Percentiles rank a stretch among this genome's conserved stretches.
Conservation (phyloP, 164 flowering plant genomes). For the Berberis vulgaris region DNA sequence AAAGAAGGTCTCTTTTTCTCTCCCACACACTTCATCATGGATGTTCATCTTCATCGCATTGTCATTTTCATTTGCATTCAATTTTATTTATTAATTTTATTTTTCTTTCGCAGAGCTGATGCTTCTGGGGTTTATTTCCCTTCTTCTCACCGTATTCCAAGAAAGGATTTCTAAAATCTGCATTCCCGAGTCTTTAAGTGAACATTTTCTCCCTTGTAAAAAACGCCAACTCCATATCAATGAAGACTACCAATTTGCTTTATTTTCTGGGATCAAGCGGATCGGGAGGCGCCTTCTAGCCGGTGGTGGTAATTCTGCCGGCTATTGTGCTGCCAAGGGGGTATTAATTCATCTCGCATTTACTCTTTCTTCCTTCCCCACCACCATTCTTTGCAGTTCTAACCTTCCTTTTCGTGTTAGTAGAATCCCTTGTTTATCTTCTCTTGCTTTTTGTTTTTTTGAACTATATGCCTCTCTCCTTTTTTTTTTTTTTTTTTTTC, state of each 20-base stretch:
- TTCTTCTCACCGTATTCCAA: conserved; percentile 54
- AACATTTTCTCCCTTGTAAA: conserved; percentile 52
- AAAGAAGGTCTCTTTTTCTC: conserved; percentile 55
- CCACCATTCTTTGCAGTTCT: too few relatives aligned
- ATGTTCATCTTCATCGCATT: neutral
- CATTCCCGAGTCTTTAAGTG: conserved; percentile 25
- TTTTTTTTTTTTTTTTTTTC: too few relatives aligned
- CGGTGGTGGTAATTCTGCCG: neutral
- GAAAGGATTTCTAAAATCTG: conserved; percentile 35
- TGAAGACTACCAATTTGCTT: conserved; percentile 13
- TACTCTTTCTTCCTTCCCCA: too few relatives aligned
- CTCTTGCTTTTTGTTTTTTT: too few relatives aligned
- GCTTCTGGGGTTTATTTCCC: conserved; percentile 78
- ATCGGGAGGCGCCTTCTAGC: conserved; percentile 32
- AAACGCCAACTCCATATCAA: neutral
- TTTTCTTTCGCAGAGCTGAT: conserved; percentile 48
- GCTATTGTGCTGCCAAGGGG: conserved; percentile 22
- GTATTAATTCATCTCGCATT: too few relatives aligned
- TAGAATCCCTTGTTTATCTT: too few relatives aligned
- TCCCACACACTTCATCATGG: too few relatives aligned
- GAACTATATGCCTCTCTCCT: too few relatives aligned
- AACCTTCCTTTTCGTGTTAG: too few relatives aligned
- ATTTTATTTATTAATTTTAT: too few relatives aligned
- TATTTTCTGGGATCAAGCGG: conserved; percentile 4
- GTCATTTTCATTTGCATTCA: neutral